A percentile compares a stretch with the other conserved stretches of the same genome.
These are phyloP conservation scores for Alternaria incomplexa DNA, from an alignment of 2,329 filamentous ascomycete species.

Conservation along the genomic window DNA sequence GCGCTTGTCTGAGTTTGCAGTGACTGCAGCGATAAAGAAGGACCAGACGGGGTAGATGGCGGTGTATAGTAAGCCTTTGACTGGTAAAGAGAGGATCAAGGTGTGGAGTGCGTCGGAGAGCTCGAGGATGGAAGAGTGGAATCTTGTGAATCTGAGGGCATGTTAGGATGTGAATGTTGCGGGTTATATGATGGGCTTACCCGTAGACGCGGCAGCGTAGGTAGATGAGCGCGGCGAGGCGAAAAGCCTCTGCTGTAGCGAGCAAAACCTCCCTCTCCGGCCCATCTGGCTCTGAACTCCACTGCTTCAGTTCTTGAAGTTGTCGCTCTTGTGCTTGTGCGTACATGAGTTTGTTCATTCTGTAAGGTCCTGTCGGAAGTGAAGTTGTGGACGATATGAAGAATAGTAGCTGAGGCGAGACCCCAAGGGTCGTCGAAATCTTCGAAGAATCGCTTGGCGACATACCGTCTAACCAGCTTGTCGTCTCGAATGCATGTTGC, in stretches of 20 bases:
- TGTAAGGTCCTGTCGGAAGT: slow-evolving; percentile 21
- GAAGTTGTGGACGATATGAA: slow-evolving; percentile 39
- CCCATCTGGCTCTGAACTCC: slow-evolving; percentile 31
- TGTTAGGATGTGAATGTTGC: neutral
- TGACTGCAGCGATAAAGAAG: slow-evolving; percentile 42
- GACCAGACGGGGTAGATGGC: slow-evolving; percentile 44
- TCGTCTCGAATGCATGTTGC: slow-evolving; percentile 34
- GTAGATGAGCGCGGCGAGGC: slow-evolving; percentile 42
- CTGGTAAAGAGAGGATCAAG: slow-evolving; percentile 35
- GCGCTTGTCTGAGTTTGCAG: slow-evolving; percentile 39
- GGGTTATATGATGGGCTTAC: slow-evolving; percentile 13
- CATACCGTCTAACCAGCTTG: slow-evolving; percentile 31
- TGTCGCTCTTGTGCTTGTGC: slow-evolving; percentile 34
- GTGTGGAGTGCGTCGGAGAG: slow-evolving; percentile 34
- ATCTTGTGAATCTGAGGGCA: slow-evolving; percentile 33
- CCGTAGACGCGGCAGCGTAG: slow-evolving; percentile 40
- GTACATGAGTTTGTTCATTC: slow-evolving; percentile 27
- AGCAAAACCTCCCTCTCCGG: slow-evolving; percentile 33
- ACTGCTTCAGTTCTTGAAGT: slow-evolving; percentile 36
- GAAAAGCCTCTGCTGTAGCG: slow-evolving; percentile 39
- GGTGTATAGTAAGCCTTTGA: slow-evolving; percentile 41
- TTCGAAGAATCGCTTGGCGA: slow-evolving; percentile 28
- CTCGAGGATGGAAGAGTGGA: slow-evolving; percentile 37
- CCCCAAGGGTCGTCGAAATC: slow-evolving; percentile 31
- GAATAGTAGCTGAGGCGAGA: slow-evolving; percentile 40